Conservation (phyloP, 352 stramenopile species). For the Pythium phragmiticola region DNA sequence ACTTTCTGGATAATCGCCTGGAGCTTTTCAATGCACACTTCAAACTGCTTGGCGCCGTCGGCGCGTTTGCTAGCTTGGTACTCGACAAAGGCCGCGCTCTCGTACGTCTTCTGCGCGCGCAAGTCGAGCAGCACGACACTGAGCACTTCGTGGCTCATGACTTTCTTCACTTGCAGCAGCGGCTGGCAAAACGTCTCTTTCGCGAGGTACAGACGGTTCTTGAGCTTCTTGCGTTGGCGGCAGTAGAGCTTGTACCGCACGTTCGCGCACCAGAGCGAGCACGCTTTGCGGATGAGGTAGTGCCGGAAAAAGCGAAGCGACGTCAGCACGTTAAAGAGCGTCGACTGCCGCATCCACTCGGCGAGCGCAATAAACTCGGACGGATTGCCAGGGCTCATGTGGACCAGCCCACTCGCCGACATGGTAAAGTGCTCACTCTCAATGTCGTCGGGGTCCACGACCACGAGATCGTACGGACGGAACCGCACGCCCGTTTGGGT, state of each 20-base stretch:
- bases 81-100: slow-evolving; percentile 87
- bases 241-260: slow-evolving; percentile 91
- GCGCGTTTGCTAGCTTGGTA: slow-evolving; percentile 85
- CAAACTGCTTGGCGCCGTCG: slow-evolving; percentile 90
- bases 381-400: slow-evolving; percentile 66
- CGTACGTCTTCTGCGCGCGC: slow-evolving; percentile 88
- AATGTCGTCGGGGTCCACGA: slow-evolving; percentile 82
- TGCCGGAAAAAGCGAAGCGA: slow-evolving; percentile 94
- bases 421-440: slow-evolving; percentile 90
- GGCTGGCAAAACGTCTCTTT: slow-evolving; percentile 90
- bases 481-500: slow-evolving; percentile 69
- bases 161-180: slow-evolving; percentile 88
- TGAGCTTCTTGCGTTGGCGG: slow-evolving; percentile 85
- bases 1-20: slow-evolving; percentile 89
- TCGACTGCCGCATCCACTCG: slow-evolving; percentile 94
- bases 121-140: slow-evolving; percentile 82
- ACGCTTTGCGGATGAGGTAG: slow-evolving; percentile 92
- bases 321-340: slow-evolving; percentile 94
- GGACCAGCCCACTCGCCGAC: slow-evolving; percentile 81
- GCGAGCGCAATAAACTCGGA: slow-evolving; percentile 92
- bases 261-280: slow-evolving; percentile 87
- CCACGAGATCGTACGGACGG: slow-evolving; percentile 90
- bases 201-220: slow-evolving; percentile 83
- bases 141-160: slow-evolving; percentile 83
- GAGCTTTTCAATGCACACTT: slow-evolving; percentile 90